phyloP scores from a whole-genome alignment of 2,329 filamentous ascomycete genomes.

The Microsporum canis region DNA sequence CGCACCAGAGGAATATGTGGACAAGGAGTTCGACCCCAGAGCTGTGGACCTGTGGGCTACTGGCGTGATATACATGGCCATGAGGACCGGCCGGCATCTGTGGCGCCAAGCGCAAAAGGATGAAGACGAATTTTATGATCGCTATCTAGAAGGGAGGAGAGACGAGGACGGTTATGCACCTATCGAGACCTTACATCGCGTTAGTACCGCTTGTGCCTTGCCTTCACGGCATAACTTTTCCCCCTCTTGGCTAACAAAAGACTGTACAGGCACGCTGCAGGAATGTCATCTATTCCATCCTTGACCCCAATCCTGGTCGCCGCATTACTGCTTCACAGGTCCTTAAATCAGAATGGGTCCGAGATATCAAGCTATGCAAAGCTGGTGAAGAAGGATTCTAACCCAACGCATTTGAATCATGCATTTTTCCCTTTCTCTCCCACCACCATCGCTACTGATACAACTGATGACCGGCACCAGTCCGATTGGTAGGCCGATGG shows the following conservation, averaged over 20 bases:
- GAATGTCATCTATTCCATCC: constrained; percentile 97
- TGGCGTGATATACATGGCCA: constrained; percentile 99
- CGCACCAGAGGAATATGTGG: constrained; percentile 88
- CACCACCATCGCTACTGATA: background rate
- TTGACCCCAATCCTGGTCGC: constrained; percentile 84
- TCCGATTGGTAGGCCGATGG: background rate
- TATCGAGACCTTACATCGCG: constrained; percentile 88
- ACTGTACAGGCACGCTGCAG: constrained; percentile 70
- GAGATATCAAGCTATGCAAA: constrained; percentile 93
- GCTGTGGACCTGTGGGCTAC: constrained; percentile 99
- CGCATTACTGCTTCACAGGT: constrained; percentile 94
- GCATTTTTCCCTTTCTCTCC: background rate
- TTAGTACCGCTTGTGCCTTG: constrained; percentile 41
- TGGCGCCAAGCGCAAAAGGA: constrained; percentile 97
- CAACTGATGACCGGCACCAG: background rate
- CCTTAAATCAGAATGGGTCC: constrained; percentile 95
- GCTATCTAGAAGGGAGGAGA: constrained; percentile 82
- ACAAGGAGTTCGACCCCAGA: constrained; percentile 90
- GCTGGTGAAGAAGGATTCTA: constrained; percentile 89
- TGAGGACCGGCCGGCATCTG: constrained; percentile 88
- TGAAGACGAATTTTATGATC: constrained; percentile 92
- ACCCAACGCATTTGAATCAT: constrained; percentile 12
- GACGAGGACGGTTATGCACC: constrained; percentile 94
- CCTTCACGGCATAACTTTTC: constrained; percentile 5
- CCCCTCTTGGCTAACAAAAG: background rate